These are phyloP conservation scores for Euclidium syriacum DNA, from an alignment of 345 rosid genomes.

Conservation along the genomic window DNA sequence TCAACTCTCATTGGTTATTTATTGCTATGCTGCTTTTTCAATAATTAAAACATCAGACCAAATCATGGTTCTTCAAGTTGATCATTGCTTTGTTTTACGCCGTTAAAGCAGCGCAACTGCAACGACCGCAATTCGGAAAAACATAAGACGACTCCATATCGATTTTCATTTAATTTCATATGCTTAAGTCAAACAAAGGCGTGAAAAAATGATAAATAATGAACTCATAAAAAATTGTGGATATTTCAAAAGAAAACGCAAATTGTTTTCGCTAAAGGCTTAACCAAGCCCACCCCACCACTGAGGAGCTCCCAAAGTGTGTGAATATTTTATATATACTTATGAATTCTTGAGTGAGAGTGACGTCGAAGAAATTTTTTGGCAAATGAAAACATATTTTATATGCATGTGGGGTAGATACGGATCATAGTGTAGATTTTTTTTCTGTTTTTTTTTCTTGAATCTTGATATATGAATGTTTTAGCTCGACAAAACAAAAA, in stretches of 20 bases:
- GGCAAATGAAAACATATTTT: no score
- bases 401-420: background rate
- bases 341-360: no score
- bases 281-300: conserved; percentile 23
- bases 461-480: no score
- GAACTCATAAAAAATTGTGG: background rate
- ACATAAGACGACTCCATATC: background rate
- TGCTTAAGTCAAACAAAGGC: background rate
- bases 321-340: background rate
- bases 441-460: no score
- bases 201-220: background rate
- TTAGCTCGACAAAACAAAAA: no score
- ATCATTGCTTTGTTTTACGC: conserved; percentile 3
- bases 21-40: conserved; percentile 18
- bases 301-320: conserved; percentile 22
- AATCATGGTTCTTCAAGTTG: conserved; percentile 19
- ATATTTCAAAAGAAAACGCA: background rate
- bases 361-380: no score
- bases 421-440: background rate
- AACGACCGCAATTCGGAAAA: background rate
- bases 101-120: background rate
- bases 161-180: background rate
- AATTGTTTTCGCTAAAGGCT: background rate
- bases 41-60: conserved; percentile 5
- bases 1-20: conserved; percentile 15